phyloP scores from a whole-genome alignment of 345 rosid genomes.

The Atalantia buxifolia region DNA sequence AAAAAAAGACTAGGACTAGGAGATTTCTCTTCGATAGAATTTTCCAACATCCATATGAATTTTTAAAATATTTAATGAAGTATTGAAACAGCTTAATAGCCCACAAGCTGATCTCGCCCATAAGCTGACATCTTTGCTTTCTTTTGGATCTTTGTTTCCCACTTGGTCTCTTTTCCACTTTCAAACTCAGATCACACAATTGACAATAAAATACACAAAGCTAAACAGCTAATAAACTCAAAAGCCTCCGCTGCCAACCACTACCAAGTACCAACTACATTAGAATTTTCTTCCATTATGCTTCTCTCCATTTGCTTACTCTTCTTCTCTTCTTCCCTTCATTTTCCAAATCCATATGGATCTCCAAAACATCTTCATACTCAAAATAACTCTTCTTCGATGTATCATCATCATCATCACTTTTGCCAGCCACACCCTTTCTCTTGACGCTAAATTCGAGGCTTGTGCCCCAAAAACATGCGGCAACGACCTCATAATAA shows the following conservation, averaged over 20 bases:
- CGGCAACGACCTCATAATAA: slow-evolving; percentile 37
- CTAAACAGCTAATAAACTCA: background rate
- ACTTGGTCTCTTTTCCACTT: background rate
- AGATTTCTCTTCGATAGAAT: background rate
- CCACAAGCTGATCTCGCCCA: background rate
- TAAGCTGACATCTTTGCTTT: background rate
- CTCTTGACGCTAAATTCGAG: slow-evolving; percentile 33
- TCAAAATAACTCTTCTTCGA: slow-evolving; percentile 8
- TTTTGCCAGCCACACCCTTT: slow-evolving; percentile 15
- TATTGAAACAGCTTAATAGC: background rate
- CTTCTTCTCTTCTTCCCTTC: background rate
- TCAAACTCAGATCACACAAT: background rate
- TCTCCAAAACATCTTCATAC: slow-evolving; percentile 16
- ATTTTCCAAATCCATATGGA: slow-evolving; percentile 30
- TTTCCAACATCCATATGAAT: background rate
- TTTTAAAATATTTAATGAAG: background rate
- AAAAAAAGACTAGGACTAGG: background rate
- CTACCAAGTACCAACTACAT: slow-evolving; percentile 28
- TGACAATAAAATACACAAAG: background rate
- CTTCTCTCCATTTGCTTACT: slow-evolving; percentile 8
- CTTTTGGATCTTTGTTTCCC: slow-evolving; percentile 11
- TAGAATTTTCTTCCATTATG: slow-evolving; percentile 17
- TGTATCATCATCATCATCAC: slow-evolving; percentile 10
- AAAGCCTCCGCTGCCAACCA: background rate
- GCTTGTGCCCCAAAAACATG: slow-evolving; percentile 49